phyloP scores from a whole-genome alignment of 2,329 filamentous ascomycete species.

The Scedosporium boydii region DNA sequence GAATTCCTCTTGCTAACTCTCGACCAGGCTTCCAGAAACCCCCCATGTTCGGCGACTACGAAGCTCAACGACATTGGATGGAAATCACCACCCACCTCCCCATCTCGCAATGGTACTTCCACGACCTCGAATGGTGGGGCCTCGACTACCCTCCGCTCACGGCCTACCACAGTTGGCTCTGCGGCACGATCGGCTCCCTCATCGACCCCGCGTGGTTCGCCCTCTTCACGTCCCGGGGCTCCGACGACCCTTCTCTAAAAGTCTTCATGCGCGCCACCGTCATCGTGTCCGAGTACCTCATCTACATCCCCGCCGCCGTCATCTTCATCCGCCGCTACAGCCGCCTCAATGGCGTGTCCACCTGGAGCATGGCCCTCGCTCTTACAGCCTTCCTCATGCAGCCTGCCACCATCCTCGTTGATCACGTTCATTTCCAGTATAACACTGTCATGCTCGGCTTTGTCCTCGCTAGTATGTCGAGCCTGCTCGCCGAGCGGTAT shows the following conservation, averaged over 20 bases:
- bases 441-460: conserved; percentile 98
- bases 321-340: conserved; percentile 79
- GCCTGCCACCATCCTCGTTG: conserved; percentile 79
- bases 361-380: conserved; percentile 76
- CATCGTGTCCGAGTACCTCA: conserved; percentile 79
- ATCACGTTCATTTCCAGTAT: conserved; percentile 96
- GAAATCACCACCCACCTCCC: conserved; percentile 86
- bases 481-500: conserved; percentile 73
- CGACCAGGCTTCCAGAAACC: conserved; percentile 62
- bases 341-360: conserved; percentile 63
- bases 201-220: conserved; percentile 84
- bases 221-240: conserved; percentile 70
- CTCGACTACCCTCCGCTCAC: conserved; percentile 96
- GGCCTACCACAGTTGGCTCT: conserved; percentile 95
- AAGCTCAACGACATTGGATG: conserved; percentile 98
- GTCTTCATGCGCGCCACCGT: conserved; percentile 95
- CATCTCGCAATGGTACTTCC: conserved; percentile 93
- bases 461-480: conserved; percentile 76
- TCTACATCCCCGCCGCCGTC: conserved; percentile 77
- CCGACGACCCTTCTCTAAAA: conserved; percentile 71
- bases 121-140: conserved; percentile 95
- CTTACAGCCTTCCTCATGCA: conserved; percentile 88
- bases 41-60: conserved; percentile 94
- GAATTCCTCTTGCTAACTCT: neutral
- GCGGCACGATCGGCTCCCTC: conserved; percentile 72